A percentile compares a stretch with the other conserved stretches of the same genome.
Conservation (phyloP, 257 asterid species). For the Solanum pinnatisectum region DNA sequence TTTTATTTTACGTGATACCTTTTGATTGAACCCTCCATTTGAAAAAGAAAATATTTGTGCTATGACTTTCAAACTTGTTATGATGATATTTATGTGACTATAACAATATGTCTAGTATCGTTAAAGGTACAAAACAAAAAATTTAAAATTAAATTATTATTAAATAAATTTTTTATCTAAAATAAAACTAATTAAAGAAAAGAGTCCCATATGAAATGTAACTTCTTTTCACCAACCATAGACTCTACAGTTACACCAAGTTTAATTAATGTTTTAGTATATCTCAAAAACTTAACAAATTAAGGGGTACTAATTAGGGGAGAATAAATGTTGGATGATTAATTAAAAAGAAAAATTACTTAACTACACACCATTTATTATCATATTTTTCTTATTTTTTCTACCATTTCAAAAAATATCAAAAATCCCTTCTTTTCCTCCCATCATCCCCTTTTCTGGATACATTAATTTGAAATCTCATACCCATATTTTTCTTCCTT, state of each 20-base stretch:
- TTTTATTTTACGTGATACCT: background rate
- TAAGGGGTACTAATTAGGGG: background rate
- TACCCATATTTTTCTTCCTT: no score
- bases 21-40: background rate
- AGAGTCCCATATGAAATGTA: background rate
- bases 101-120: background rate
- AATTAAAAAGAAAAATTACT: background rate
- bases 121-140: background rate
- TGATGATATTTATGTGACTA: background rate
- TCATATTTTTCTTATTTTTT: no score
- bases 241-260: background rate
- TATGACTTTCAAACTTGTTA: background rate
- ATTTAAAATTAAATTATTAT: background rate
- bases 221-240: background rate
- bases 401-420: no score
- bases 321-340: background rate
- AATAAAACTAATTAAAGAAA: background rate
- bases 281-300: background rate
- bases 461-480: no score
- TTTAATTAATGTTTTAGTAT: background rate
- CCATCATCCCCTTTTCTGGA: no score
- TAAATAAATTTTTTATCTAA: background rate
- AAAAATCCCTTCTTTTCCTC: no score
- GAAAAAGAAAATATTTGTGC: no score
- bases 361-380: no score